A percentile compares a stretch with the other conserved stretches of the same genome.
These are phyloP conservation scores for Gossypium arboreum DNA, from an alignment of 345 rosid species.

Conservation along the genomic window DNA sequence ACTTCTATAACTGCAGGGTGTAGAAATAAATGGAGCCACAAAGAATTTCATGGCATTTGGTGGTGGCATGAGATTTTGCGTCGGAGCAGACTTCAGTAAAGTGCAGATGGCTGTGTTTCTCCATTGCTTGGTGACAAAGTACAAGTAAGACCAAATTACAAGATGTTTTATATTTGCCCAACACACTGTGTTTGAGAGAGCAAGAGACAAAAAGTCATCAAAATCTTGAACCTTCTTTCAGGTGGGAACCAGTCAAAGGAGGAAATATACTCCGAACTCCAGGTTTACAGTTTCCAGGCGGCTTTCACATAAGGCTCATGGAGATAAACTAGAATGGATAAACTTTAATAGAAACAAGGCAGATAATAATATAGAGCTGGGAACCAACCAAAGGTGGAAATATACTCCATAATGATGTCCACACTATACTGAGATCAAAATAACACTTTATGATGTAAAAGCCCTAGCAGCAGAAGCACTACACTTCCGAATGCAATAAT, in stretches of 20 bases:
- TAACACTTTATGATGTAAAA: too few relatives aligned
- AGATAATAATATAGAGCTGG: neutral
- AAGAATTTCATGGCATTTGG: conserved; percentile 39
- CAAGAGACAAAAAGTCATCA: conserved; percentile 16
- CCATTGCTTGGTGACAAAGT: conserved; percentile 73
- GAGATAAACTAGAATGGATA: conserved; percentile 32
- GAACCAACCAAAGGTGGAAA: too few relatives aligned
- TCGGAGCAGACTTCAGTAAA: conserved; percentile 84
- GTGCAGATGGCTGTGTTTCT: conserved; percentile 81
- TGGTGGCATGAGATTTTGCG: conserved; percentile 96
- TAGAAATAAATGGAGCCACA: conserved; percentile 40
- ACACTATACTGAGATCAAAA: too few relatives aligned
- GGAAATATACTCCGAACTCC: conserved; percentile 71
- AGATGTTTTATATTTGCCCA: too few relatives aligned
- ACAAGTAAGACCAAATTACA: conserved; percentile 46
- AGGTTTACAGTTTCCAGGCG: conserved; percentile 78
- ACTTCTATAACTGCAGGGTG: conserved; percentile 40
- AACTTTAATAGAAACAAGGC: neutral
- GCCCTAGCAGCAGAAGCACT: too few relatives aligned
- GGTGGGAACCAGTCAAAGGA: conserved; percentile 68
- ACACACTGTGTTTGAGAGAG: neutral
- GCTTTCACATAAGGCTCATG: conserved; percentile 52
- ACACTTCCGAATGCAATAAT: too few relatives aligned
- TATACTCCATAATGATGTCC: too few relatives aligned
- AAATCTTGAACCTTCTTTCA: conserved; percentile 29